Percentiles rank a stretch among this genome's conserved stretches.
Conservation (phyloP, 495 filamentous ascomycete species). For the Sordaria brevicollis region DNA sequence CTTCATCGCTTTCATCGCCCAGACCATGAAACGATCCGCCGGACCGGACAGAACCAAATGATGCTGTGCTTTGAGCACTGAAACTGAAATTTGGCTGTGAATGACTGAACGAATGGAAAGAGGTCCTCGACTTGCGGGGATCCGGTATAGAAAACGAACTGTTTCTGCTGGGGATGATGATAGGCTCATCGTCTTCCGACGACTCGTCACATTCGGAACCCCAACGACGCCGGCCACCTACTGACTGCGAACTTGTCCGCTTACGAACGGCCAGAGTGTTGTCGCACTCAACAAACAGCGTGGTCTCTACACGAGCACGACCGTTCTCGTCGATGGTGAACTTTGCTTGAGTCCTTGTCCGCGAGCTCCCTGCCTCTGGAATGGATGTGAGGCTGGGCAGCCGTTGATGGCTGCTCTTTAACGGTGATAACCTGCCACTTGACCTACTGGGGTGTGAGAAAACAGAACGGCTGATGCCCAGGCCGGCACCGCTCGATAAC, state of each 20-base stretch:
- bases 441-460: slow-evolving; percentile 24
- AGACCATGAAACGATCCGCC: slow-evolving; percentile 17
- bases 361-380: slow-evolving; percentile 32
- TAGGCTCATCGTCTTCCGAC: slow-evolving; percentile 56
- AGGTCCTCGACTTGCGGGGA: slow-evolving; percentile 30
- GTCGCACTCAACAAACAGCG: slow-evolving; percentile 40
- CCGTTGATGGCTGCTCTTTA: slow-evolving; percentile 35
- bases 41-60: slow-evolving; percentile 19
- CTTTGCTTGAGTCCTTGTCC: slow-evolving; percentile 47
- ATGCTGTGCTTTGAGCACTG: slow-evolving; percentile 32
- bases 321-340: slow-evolving; percentile 65
- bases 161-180: slow-evolving; percentile 53
- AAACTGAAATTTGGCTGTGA: slow-evolving; percentile 32
- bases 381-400: slow-evolving; percentile 40
- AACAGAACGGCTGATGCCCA: slow-evolving; percentile 19
- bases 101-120: slow-evolving; percentile 42
- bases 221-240: slow-evolving; percentile 19
- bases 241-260: slow-evolving; percentile 19
- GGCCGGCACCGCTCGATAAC: slow-evolving; percentile 11
- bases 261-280: slow-evolving; percentile 17
- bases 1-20: slow-evolving; percentile 43
- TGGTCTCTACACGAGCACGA: slow-evolving; percentile 60
- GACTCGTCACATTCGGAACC: slow-evolving; percentile 36
- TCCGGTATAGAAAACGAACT: slow-evolving; percentile 51
- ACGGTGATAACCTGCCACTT: slow-evolving; percentile 38